Evolutionary conservation across 2,329 filamentous ascomycete species (phyloP), one percentile per base, ranked within the genome.

Genomic region (Pseudocercospora macadamiae): DNA sequence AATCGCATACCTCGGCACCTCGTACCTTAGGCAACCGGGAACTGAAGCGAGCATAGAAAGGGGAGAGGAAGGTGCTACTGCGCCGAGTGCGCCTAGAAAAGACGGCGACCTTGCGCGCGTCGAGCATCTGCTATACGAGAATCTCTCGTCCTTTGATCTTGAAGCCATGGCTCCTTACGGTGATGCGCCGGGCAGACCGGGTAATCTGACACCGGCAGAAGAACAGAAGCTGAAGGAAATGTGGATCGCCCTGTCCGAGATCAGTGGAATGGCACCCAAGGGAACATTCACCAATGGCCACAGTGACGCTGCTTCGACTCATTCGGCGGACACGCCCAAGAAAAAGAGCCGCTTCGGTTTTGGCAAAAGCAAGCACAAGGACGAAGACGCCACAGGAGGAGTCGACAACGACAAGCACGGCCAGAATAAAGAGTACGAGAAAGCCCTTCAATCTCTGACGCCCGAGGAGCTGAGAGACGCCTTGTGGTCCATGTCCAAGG

Each of bases 401-500:
- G 78, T 80, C 3, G 90, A 62, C 48, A 73, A 97, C 57, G 95
- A 99, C 78, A 99, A 97, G 78, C 93, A 96, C 73, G 93, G 92
- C 47, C 90, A 95, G 75, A 89, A 85, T 34, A 95, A 93, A 76
- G 87, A 92, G 51, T 97, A 92, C 76, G 85, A 91, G 66, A 86
- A 93, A 37, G 91, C 91, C 0, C 76, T 99, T 8, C 87, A 89
- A 49, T 90, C 84, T 60, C 84, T 89, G 69, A 83, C 86, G 0
- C 90, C 93, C 0, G 91, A 96, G 69, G 83, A 89, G 42, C 85
- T 99, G 64, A 86, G 92, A 53, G 80, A 82, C 14, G 88, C 92
- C 0, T 89, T 97, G 71, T 97, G 95, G 95, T 84, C 80, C 66
- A 96, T 97, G 91, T 85, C 93, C 59, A 99, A 97, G 79, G 89